Percentiles rank a stretch among this genome's conserved stretches.
Conservation (phyloP, 164 flowering plant species). For the Umbellularia californica region DNA sequence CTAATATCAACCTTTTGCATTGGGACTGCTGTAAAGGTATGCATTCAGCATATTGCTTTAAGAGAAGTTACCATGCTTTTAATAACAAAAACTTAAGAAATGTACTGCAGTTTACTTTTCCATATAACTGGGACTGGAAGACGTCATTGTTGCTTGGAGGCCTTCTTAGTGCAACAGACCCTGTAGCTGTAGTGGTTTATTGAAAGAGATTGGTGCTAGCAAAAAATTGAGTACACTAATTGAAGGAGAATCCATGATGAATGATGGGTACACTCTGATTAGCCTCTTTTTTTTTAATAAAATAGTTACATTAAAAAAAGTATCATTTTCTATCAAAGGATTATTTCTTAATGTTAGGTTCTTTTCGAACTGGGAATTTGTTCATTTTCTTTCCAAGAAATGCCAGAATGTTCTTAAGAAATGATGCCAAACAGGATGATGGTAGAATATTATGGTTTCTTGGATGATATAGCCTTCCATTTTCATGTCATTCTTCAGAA, state of each 20-base stretch:
- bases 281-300: no score
- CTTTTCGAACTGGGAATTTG: constrained; percentile 1
- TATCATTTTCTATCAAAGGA: no score
- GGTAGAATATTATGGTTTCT: no score
- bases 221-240: constrained; percentile 88
- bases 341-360: background rate
- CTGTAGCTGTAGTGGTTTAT: constrained; percentile 87
- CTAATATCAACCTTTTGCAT: constrained; percentile 80
- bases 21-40: constrained; percentile 84
- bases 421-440: no score
- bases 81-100: background rate
- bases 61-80: background rate
- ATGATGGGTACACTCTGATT: constrained; percentile 70
- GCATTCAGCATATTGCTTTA: background rate
- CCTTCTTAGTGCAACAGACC: constrained; percentile 96
- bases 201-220: constrained; percentile 97
- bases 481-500: no score
- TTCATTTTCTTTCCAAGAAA: no score
- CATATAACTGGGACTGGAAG: constrained; percentile 91
- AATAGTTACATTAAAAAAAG: no score
- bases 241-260: constrained; percentile 99
- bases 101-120: constrained; percentile 66
- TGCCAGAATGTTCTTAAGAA: no score
- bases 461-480: no score
- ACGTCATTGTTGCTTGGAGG: constrained; percentile 89